These are phyloP conservation scores for Salix suchowensis DNA, from an alignment of 345 rosid genomes.

Conservation along the genomic window DNA sequence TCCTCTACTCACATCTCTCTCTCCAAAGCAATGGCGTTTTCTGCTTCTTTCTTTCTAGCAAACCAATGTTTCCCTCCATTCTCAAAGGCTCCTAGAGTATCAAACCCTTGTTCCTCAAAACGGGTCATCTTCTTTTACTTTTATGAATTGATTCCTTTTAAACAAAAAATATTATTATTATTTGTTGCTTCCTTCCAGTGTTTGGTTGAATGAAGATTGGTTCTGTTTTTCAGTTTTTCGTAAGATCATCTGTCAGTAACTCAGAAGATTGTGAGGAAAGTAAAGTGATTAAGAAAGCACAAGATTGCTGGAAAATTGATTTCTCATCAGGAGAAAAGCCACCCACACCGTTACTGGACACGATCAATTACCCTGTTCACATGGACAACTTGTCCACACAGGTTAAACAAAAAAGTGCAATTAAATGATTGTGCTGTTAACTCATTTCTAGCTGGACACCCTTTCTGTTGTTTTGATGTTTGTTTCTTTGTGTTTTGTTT, in stretches of 20 bases:
- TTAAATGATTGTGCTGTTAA: neutral
- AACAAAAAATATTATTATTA: neutral
- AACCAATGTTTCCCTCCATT: slow-evolving; percentile 21
- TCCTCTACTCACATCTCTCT: neutral
- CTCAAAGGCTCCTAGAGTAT: slow-evolving; percentile 9
- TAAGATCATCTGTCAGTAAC: slow-evolving; percentile 35
- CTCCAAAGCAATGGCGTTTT: slow-evolving; percentile 34
- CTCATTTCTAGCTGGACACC: neutral
- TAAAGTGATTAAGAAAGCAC: slow-evolving; percentile 33
- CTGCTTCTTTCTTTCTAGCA: slow-evolving; percentile 17
- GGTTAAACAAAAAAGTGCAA: slow-evolving; percentile 21
- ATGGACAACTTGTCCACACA: slow-evolving; percentile 60
- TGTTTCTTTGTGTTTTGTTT: slow-evolving; percentile 1
- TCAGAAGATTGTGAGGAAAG: slow-evolving; percentile 31
- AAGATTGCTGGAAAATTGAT: slow-evolving; percentile 38
- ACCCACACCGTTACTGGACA: slow-evolving; percentile 63
- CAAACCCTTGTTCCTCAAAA: slow-evolving; percentile 16
- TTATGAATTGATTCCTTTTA: neutral
- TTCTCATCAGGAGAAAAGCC: slow-evolving; percentile 48
- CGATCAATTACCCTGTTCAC: slow-evolving; percentile 63
- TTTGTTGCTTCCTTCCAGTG: neutral
- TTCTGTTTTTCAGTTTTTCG: slow-evolving; percentile 34
- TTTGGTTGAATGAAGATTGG: neutral
- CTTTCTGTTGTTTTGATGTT: neutral
- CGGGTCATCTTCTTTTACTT: slow-evolving; percentile 22